phyloP scores from a whole-genome alignment of 1,139 yeast species.

The Hyphopichia wangnamkhiaoensis region DNA sequence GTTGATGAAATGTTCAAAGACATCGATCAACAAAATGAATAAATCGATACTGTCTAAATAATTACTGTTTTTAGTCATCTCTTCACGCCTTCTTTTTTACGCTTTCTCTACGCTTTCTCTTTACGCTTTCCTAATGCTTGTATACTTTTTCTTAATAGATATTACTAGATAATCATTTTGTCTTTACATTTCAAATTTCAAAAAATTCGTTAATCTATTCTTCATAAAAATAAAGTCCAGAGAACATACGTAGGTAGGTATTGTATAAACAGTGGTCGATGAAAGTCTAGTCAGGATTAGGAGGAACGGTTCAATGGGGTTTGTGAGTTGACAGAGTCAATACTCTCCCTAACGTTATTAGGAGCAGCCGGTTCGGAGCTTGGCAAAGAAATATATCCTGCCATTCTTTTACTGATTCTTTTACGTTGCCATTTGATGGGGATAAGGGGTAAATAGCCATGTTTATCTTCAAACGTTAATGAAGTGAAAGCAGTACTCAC shows the following conservation, averaged over 20 bases:
- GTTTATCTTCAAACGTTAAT: slow-evolving; percentile 32
- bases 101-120: background rate
- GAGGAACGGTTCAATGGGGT: slow-evolving; percentile 22
- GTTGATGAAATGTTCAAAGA: slow-evolving; percentile 55
- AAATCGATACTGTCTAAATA: background rate
- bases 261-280: no score
- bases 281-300: no score
- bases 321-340: slow-evolving; percentile 27
- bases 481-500: slow-evolving; percentile 24
- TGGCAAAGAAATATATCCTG: slow-evolving; percentile 3
- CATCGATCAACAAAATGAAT: slow-evolving; percentile 7
- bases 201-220: no score
- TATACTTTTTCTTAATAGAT: no score
- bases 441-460: slow-evolving; percentile 37
- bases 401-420: slow-evolving; percentile 47
- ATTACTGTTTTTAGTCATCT: background rate
- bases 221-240: no score
- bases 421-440: slow-evolving; percentile 59
- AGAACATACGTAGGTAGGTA: no score
- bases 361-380: slow-evolving; percentile 9
- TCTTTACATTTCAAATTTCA: no score
- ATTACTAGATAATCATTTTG: background rate
- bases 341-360: slow-evolving; percentile 19
- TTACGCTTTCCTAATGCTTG: background rate
- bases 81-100: background rate